A percentile compares a stretch with the other conserved stretches of the same genome.
Evolutionary conservation across 306 rosid genomes (phyloP).

Genomic region (Parietaria judaica): DNA sequence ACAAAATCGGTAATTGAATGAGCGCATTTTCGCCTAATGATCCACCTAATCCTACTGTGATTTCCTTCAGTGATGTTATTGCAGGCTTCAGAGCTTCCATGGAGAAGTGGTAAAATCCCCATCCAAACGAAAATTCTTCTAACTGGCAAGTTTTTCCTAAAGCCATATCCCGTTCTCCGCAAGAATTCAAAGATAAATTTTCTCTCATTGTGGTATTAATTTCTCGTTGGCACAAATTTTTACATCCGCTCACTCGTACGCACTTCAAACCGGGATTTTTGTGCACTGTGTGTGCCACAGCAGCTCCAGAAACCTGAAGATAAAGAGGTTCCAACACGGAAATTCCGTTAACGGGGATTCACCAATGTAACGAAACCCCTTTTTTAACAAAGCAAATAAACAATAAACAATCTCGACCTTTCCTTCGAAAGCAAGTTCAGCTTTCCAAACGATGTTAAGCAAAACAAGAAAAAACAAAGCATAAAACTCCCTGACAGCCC

Average conservation of each 20-base stretch:
- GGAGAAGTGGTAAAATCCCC: conserved; percentile 68
- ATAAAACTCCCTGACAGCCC: too few relatives aligned
- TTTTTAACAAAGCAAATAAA: too few relatives aligned
- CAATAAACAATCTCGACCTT: not conserved
- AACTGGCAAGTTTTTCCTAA: conserved; percentile 43
- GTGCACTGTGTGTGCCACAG: conserved; percentile 38
- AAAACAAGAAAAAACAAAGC: too few relatives aligned
- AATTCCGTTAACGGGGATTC: not conserved
- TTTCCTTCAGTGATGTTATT: conserved; percentile 39
- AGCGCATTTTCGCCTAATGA: conserved; percentile 55
- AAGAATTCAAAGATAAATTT: conserved; percentile 19
- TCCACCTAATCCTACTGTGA: conserved; percentile 63
- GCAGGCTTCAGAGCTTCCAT: conserved; percentile 57
- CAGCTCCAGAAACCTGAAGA: conserved; percentile 61
- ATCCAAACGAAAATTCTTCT: conserved; percentile 67
- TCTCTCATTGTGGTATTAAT: conserved; percentile 25
- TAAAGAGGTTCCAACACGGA: conserved; percentile 3
- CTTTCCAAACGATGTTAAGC: too few relatives aligned
- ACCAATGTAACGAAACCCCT: too few relatives aligned
- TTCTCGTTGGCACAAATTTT: conserved; percentile 37
- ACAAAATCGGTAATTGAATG: conserved; percentile 35
- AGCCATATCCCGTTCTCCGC: conserved; percentile 32
- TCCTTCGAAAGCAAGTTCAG: too few relatives aligned
- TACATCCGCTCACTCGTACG: conserved; percentile 56
- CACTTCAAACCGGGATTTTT: conserved; percentile 47